Evolutionary conservation across 1,284 basidiomycete genomes (phyloP), one percentile per base, ranked within the genome.

Genomic region (Trichosporon sp.): DNA sequence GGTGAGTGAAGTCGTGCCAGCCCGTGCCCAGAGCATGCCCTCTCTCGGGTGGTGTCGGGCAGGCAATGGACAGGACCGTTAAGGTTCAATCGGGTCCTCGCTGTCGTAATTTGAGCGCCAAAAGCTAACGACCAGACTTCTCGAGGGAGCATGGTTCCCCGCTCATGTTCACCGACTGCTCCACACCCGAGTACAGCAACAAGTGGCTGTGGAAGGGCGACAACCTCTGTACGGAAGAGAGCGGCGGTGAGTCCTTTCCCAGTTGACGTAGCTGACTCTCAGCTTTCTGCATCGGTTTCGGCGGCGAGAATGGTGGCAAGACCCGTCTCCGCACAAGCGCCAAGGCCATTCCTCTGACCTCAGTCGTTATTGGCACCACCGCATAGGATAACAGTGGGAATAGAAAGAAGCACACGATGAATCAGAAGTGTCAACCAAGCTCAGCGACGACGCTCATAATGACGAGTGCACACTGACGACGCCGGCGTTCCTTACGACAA

Each of bases 121-220:
- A 26, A 26, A 21, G 51, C 32, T 63, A 63, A n/a, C 14, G 16
- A 16, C 38, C 16, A 63, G 59, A 63, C 14, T 35, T 35, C 14
- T 63, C 59, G 16, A 32, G 32, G 59, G 16, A 63, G 31, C 14
- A n/a, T 32, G 59, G 59, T 32, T 16, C 14, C 35, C 31, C 31
- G 32, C 16, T 63, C 35, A 35, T 63, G 19, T 63, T 63, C 59
- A 35, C 59, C 59, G 32, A 63, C 35, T 63, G 59, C 59, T 2
- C 31, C 32, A 26, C 59, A 4, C 59, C 59, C 32, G 32, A 63
- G 31, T 63, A 63, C 32, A 32, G 32, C 31, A 63, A 32, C 59
- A n/a, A 19, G 32, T 63, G 59, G 59, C 7, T 63, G 4, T 63
- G 59, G 59, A 63, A 63, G 31, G 32, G 59, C 59, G 59, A 63